Percentiles rank a stretch among this genome's conserved stretches.
Conservation (phyloP, 345 rosid genomes). For the Euphorbia peplus region DNA sequence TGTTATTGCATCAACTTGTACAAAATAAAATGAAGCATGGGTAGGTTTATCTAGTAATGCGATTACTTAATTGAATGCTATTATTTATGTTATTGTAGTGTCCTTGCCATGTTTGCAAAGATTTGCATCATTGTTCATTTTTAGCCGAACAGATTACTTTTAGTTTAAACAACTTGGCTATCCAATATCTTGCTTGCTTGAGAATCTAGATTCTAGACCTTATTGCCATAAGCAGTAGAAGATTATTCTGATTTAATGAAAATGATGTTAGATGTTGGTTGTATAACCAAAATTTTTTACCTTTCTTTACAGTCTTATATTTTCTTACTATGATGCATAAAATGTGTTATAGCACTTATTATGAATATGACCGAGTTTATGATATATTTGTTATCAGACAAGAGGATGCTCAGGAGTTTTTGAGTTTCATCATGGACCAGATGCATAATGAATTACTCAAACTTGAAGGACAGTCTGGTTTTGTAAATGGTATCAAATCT, state of each 20-base stretch:
- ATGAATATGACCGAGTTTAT: background rate
- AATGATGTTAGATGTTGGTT: background rate
- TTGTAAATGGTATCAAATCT: slow-evolving; percentile 37
- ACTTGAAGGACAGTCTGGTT: slow-evolving; percentile 47
- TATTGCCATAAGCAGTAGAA: background rate
- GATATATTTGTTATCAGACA: slow-evolving; percentile 50
- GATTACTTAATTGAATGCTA: background rate
- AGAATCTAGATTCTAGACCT: background rate
- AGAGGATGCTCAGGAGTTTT: slow-evolving; percentile 97
- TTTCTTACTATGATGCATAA: background rate
- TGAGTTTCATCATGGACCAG: slow-evolving; percentile 88
- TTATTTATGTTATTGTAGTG: background rate
- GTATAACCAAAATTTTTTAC: background rate
- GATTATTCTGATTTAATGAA: background rate
- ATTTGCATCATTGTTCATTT: background rate
- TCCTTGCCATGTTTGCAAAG: background rate
- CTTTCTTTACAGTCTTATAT: background rate
- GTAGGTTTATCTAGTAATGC: background rate
- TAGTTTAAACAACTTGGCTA: background rate
- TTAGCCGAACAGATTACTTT: background rate
- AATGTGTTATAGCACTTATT: background rate
- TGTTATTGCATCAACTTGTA: background rate
- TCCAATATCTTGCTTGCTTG: background rate
- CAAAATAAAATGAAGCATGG: background rate
- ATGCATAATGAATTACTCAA: slow-evolving; percentile 85